Evolutionary conservation across 2,329 filamentous ascomycete genomes (phyloP), one percentile per base, ranked within the genome.

Genomic region (Calonectria honghensis): DNA sequence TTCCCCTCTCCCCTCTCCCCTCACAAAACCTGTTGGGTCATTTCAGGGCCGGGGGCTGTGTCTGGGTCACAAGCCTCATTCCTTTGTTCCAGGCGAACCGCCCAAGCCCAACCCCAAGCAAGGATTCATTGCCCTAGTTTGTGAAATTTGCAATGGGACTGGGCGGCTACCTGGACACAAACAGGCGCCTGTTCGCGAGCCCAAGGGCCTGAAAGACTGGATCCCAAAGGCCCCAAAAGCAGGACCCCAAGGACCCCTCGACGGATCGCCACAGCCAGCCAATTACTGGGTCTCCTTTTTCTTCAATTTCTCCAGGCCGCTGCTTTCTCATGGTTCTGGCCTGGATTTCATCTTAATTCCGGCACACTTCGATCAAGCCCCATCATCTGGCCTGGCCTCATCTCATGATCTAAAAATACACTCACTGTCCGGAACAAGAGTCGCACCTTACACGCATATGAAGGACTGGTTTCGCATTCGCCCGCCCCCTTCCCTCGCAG

Each of bases 1-100:
- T 50, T 35, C 57, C 57, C 32, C 29, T 50, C 24, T 31, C 59
- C 52, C 20, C 66, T 37, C 51, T 59, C 57, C n/a, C 37, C 39
- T 63, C 67, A 39, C 32, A 37, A 59, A 69, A 69, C 37, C 66
- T 64, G 68, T 52, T 70, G 59, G 71, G 67, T 32, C 54, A 70
- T 68, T 66, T 76, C 54, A 54, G 68, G 57, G 57, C 57, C 48
- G 51, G 72, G 67, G 72, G 72, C 72, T 73, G 72, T 70, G 72
- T 69, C 72, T 37, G n/a, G 51, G 72, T 70, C 67, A 73, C 67
- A 73, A 73, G 72, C 67, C 61, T 70, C 72, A 65, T 70, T 73
- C 61, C 67, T 73, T 73, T 73, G 61, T 73, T 54, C 48, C 67
- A 69, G 57, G 37, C 27, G 48, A 64, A 31, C 29, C 70, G 59